These are phyloP conservation scores for Stagonosporopsis cucurbitacearum DNA, from an alignment of 2,329 filamentous ascomycete species.

Conservation along the genomic window DNA sequence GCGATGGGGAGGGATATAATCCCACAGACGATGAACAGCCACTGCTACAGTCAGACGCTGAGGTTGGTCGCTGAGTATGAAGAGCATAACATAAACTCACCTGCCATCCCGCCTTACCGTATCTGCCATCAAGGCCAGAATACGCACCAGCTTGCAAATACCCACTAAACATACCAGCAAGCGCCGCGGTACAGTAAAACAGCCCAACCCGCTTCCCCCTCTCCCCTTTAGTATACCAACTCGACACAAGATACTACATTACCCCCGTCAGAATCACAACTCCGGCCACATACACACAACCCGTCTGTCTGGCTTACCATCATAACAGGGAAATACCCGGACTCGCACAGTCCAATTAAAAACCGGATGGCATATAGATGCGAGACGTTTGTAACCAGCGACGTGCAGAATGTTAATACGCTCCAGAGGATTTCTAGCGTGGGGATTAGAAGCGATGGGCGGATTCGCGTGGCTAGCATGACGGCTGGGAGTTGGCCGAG, in stretches of 20 bases:
- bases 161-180: constrained; percentile 45
- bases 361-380: constrained; percentile 47
- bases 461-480: constrained; percentile 32
- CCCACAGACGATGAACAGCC: constrained; percentile 43
- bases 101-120: constrained; percentile 35
- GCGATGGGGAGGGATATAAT: constrained; percentile 53
- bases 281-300: no score
- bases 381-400: constrained; percentile 28
- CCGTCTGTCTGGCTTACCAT: constrained; percentile 24
- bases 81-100: neutral
- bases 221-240: constrained; percentile 53
- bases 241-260: constrained; percentile 43
- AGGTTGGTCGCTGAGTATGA: no score
- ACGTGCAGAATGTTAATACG: constrained; percentile 29
- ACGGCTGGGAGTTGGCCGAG: constrained; percentile 40
- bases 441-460: constrained; percentile 40
- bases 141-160: constrained; percentile 45
- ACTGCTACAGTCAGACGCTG: constrained; percentile 9
- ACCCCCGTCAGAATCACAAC: neutral
- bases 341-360: constrained; percentile 37
- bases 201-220: constrained; percentile 41
- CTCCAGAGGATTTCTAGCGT: constrained; percentile 42
- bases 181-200: constrained; percentile 42
- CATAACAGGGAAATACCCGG: constrained; percentile 40
- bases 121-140: constrained; percentile 37